phyloP scores from a whole-genome alignment of 768 basidiomycete genomes.

The Multifurca ochricompacta region DNA sequence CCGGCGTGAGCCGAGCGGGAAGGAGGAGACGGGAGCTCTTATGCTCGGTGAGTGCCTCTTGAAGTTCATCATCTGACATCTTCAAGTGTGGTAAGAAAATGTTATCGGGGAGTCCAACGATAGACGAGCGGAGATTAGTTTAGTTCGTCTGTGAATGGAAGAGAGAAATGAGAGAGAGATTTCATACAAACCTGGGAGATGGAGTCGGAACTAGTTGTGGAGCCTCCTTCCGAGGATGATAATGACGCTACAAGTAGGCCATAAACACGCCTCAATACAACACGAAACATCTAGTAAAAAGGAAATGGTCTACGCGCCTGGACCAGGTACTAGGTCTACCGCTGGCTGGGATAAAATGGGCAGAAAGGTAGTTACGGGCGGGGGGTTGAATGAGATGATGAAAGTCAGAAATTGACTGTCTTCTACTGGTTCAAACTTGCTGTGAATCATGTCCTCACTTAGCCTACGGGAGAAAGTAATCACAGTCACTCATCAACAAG shows the following conservation, averaged over 20 bases:
- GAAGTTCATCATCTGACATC: slow-evolving; percentile 13
- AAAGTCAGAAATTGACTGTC: slow-evolving; percentile 3
- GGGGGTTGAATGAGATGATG: slow-evolving; percentile 5
- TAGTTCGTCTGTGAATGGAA: not conserved
- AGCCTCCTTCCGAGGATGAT: slow-evolving; percentile 1
- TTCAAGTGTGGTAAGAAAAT: not conserved
- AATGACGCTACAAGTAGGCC: not conserved
- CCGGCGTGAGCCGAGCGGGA: slow-evolving; percentile 8
- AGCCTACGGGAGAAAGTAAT: not conserved
- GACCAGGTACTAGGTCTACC: not conserved
- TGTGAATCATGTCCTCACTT: not conserved
- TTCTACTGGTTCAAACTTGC: not conserved
- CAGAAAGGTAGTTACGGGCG: not conserved
- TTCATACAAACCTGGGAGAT: slow-evolving; percentile 10
- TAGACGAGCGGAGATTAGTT: not conserved
- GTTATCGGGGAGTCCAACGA: not conserved
- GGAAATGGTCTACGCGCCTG: not conserved
- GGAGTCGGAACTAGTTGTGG: slow-evolving; percentile 1
- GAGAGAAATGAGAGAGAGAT: not conserved
- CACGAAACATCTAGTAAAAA: not conserved
- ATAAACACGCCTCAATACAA: not conserved
- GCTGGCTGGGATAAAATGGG: not conserved
- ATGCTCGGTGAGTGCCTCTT: slow-evolving; percentile 5
- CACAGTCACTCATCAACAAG: not conserved
- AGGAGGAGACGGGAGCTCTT: slow-evolving; percentile 8